Evolutionary conservation across 2,329 filamentous ascomycete species (phyloP).

Genomic region (Phialophora verrucosa): DNA sequence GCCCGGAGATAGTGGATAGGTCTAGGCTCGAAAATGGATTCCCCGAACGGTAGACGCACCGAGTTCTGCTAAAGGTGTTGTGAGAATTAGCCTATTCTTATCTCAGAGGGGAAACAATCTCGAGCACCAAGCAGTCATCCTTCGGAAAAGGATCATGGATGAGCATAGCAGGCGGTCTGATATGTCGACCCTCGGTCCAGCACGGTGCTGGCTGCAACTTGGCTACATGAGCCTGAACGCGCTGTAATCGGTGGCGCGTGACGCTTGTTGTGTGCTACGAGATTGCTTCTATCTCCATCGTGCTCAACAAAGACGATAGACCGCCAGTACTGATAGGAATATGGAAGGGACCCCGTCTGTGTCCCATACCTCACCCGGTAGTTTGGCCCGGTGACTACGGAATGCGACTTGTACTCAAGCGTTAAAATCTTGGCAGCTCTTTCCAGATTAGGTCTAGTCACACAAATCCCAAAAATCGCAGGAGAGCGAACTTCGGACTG

Average conservation of each 20-base stretch:
- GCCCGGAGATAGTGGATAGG: slow-evolving; percentile 3
- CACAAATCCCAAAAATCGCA: slow-evolving; percentile 34
- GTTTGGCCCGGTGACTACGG: neutral
- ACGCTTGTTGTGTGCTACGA: neutral
- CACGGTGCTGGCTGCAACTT: neutral
- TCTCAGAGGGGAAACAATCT: neutral
- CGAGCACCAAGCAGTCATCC: neutral
- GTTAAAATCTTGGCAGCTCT: slow-evolving; percentile 29
- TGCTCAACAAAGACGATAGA: neutral
- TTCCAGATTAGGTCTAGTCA: slow-evolving; percentile 23
- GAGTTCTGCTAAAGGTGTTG: neutral
- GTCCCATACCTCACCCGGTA: neutral
- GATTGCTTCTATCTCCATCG: neutral
- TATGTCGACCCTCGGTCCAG: neutral
- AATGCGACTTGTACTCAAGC: slow-evolving; percentile 8
- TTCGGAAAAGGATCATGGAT: neutral
- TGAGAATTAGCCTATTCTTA: slow-evolving; percentile 17
- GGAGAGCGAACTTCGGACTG: slow-evolving; percentile 9
- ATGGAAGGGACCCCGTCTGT: neutral
- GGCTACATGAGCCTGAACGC: neutral
- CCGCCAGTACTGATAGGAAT: no score
- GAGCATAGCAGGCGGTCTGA: neutral
- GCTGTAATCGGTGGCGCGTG: no score
- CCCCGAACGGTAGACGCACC: slow-evolving; percentile 15
- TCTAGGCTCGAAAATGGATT: slow-evolving; percentile 7